Evolutionary conservation across 2,329 filamentous ascomycete genomes (phyloP).

Genomic region (Ophiostoma quercus): DNA sequence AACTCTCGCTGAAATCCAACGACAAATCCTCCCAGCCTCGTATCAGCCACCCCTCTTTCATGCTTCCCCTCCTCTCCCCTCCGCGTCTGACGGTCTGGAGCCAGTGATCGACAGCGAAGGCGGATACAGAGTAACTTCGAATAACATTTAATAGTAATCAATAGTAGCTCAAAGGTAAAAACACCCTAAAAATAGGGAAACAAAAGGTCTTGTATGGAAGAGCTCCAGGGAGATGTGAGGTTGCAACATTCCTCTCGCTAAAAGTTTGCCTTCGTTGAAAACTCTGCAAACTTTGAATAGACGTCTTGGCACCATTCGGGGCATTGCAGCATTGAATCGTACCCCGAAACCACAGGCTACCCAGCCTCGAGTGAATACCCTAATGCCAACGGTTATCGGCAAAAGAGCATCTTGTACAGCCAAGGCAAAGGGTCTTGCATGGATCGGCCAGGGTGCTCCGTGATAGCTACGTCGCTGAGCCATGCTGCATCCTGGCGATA

Average conservation of each 20-base stretch:
- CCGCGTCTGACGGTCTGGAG: constrained; percentile 3
- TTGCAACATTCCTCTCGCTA: neutral
- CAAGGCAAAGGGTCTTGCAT: neutral
- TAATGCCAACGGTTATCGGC: neutral
- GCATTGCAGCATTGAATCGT: neutral
- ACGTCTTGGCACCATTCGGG: neutral
- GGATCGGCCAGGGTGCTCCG: neutral
- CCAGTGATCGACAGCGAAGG: neutral
- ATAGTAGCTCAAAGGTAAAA: neutral
- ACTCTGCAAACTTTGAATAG: neutral
- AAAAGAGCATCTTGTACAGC: neutral
- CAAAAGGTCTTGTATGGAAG: neutral
- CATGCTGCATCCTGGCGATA: neutral
- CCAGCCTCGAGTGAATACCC: neutral
- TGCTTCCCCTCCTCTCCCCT: neutral
- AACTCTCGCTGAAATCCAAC: constrained; percentile 5
- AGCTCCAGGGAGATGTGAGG: neutral
- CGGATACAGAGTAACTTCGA: neutral
- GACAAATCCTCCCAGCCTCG: constrained; percentile 7
- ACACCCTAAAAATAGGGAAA: neutral
- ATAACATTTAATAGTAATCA: neutral
- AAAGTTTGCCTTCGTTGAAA: constrained; percentile 2
- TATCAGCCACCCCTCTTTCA: constrained; percentile 9
- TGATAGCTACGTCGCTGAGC: neutral
- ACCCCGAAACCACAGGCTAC: no score